A percentile compares a stretch with the other conserved stretches of the same genome.
Conservation (phyloP, 2,329 filamentous ascomycete species). For the Trichoderma brevicompactum region DNA sequence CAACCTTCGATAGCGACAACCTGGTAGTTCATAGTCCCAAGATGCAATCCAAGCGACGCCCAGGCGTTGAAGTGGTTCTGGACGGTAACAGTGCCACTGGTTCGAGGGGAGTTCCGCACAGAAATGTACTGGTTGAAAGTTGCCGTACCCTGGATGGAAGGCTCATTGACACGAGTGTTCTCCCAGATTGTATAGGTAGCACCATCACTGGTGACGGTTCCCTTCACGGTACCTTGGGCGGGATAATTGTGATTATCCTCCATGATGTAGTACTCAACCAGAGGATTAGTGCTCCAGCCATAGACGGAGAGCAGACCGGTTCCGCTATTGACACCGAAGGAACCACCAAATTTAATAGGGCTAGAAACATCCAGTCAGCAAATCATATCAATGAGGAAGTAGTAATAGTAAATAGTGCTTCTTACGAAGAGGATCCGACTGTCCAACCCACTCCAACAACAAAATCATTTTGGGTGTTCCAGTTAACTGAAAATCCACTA, state of each 20-base stretch:
- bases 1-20: slow-evolving; percentile 61
- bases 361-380: background rate
- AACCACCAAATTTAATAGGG: slow-evolving; percentile 20
- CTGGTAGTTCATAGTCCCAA: slow-evolving; percentile 58
- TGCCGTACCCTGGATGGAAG: slow-evolving; percentile 53
- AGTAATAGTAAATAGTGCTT: background rate
- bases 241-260: slow-evolving; percentile 46
- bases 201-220: slow-evolving; percentile 44
- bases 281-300: slow-evolving; percentile 45
- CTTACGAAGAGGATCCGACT: slow-evolving; percentile 23
- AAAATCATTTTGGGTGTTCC: slow-evolving; percentile 31
- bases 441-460: slow-evolving; percentile 32
- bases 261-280: slow-evolving; percentile 47
- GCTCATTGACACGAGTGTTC: slow-evolving; percentile 46
- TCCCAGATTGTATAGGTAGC: slow-evolving; percentile 46
- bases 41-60: slow-evolving; percentile 50
- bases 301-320: slow-evolving; percentile 46
- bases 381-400: background rate
- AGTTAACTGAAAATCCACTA: slow-evolving; percentile 30
- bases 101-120: slow-evolving; percentile 22
- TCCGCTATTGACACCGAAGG: slow-evolving; percentile 33
- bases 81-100: slow-evolving; percentile 51
- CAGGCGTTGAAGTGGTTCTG: slow-evolving; percentile 52
- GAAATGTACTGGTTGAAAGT: slow-evolving; percentile 55
- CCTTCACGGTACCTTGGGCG: slow-evolving; percentile 40